Conservation (phyloP, 176 grass and related monocot species). For the Coix lacrymajobi region DNA sequence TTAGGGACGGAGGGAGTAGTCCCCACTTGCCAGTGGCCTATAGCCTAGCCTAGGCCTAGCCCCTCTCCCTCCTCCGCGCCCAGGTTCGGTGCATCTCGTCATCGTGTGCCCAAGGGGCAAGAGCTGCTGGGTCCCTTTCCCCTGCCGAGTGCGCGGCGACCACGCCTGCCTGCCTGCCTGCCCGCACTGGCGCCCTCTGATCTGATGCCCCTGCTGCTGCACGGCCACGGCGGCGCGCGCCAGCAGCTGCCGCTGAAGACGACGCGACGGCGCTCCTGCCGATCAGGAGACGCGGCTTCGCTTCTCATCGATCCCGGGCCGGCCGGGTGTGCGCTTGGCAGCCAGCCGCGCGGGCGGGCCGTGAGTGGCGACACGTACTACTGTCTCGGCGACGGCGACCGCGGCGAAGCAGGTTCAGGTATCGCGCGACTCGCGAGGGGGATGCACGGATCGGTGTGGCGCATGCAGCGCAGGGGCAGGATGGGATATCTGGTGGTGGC, state of each 20-base stretch:
- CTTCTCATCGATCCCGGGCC: not conserved
- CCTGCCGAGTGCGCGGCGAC: constrained; percentile 29
- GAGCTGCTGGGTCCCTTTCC: not conserved
- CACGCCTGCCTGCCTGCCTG: constrained; percentile 9
- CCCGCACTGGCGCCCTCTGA: not conserved
- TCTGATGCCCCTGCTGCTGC: not conserved
- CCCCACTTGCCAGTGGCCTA: not conserved
- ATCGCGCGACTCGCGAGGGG: not conserved
- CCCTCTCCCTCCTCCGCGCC: not conserved
- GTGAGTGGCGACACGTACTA: constrained; percentile 17
- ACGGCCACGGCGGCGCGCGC: not conserved
- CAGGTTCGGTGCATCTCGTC: constrained; percentile 34
- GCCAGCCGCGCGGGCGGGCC: not conserved
- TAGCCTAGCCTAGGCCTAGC: not conserved
- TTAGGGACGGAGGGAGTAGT: too few species aligned
- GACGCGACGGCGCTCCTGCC: not conserved
- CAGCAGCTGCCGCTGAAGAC: not conserved
- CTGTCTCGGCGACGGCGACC: not conserved
- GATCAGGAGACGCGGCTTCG: not conserved
- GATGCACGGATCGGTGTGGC: not conserved
- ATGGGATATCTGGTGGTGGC: constrained; percentile 11
- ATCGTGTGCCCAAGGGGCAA: not conserved
- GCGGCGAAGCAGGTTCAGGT: not conserved
- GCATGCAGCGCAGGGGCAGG: not conserved
- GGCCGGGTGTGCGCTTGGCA: not conserved